Evolutionary conservation across 176 grass and related monocot genomes (phyloP).

Genomic region (Phoenix roebelenii): DNA sequence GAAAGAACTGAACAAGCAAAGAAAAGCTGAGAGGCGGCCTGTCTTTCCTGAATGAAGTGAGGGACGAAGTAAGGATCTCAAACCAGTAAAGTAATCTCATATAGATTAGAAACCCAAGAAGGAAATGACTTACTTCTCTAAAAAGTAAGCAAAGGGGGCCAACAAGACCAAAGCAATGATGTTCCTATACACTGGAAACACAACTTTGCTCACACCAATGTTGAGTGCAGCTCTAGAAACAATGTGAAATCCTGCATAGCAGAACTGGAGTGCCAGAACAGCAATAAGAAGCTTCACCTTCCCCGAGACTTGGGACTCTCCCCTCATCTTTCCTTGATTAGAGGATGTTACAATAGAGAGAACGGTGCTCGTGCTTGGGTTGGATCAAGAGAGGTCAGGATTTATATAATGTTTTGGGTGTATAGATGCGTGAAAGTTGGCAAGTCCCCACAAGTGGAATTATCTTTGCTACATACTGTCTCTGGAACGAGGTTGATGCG

Average conservation of each 20-base stretch:
- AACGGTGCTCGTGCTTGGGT: too few species aligned
- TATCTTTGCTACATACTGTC: too few species aligned
- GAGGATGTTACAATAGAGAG: not conserved
- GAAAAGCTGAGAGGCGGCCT: slow-evolving; percentile 79
- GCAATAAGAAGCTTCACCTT: slow-evolving; percentile 70
- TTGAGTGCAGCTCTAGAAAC: slow-evolving; percentile 76
- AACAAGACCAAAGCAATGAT: slow-evolving; percentile 78
- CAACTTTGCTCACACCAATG: slow-evolving; percentile 89
- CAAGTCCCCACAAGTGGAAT: too few species aligned
- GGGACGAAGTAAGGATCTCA: not conserved
- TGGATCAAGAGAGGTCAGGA: too few species aligned
- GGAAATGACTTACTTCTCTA: slow-evolving; percentile 59
- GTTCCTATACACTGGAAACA: slow-evolving; percentile 86
- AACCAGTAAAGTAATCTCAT: not conserved
- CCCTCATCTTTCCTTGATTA: slow-evolving; percentile 16
- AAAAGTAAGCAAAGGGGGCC: slow-evolving; percentile 89
- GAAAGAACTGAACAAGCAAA: slow-evolving; percentile 72
- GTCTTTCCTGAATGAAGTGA: slow-evolving; percentile 52
- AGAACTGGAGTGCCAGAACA: slow-evolving; percentile 65
- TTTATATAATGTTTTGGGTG: too few species aligned
- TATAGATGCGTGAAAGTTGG: too few species aligned
- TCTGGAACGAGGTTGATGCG: too few species aligned
- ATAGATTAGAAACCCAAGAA: not conserved
- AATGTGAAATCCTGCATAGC: slow-evolving; percentile 81
- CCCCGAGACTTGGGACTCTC: slow-evolving; percentile 30